Evolutionary conservation across 2,329 filamentous ascomycete genomes (phyloP), one percentile per base, ranked within the genome.

Genomic region (Lasiodiplodia citricola): DNA sequence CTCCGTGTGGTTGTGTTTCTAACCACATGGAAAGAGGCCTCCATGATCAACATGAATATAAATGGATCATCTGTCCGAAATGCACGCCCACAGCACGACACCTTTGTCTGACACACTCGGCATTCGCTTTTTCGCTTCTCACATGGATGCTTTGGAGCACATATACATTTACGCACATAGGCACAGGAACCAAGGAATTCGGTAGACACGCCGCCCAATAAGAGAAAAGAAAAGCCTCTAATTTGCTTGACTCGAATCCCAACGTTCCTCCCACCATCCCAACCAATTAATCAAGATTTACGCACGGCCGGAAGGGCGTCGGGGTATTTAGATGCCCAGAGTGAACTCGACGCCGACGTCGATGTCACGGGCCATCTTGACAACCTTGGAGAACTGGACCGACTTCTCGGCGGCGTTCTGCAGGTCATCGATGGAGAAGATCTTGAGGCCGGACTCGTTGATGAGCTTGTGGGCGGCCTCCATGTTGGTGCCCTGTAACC

Each of bases 351-450:
- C 95, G 76, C 94, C 95, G 73, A 98, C 95, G 78, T 98, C 96
- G 78, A 97, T 97, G 76, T 97, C 94, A 77, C 95, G 92, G 76
- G 96, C 92, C 90, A 97, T 92, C 91, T 98, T 98, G 77, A 99
- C 96, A 74, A 99, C 92, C 89, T 97, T 98, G 77, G 94, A 97
- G 83, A 99, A 95, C 84, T 99, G 95, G 73, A 99, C 96, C 37
- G 94, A 92, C 88, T 97, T 98, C 89, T 98, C 96, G 73, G 96
- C 96, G 52, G 96, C 96, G 80, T 85, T 96, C 85, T 99, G 96
- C 77, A 99, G 89, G 84, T 99, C 96, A 80, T 98, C 95, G 72
- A 99, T 98, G 78, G 93, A 96, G 88, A 99, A 99, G 84, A 99
- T 99, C 91, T 99, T 99, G 79, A 99, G 89, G 76, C 96, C 94